These are phyloP conservation scores for Herpetomonas muscarum DNA, from an alignment of 208 protist genomes.

Conservation along the genomic window DNA sequence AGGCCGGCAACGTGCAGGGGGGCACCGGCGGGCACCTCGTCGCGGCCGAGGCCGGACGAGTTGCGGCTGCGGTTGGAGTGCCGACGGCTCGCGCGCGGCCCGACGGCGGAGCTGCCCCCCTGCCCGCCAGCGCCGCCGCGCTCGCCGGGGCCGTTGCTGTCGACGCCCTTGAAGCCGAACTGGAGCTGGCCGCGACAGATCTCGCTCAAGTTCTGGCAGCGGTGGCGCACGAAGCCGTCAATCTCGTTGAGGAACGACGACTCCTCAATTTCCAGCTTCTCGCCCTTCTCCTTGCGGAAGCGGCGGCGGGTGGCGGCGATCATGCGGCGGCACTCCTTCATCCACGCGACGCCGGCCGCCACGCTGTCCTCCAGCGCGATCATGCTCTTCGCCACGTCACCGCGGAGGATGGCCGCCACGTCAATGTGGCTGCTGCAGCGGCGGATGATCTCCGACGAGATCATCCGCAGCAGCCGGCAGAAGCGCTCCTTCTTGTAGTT, in stretches of 20 bases:
- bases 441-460: constrained; percentile 96
- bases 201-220: constrained; percentile 95
- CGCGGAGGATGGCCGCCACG: constrained; percentile 92
- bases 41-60: constrained; percentile 20
- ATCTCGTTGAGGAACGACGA: constrained; percentile 95
- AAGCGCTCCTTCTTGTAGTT: constrained; percentile 96
- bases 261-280: constrained; percentile 92
- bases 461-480: constrained; percentile 89
- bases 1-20: constrained; percentile 67
- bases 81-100: constrained; percentile 9
- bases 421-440: constrained; percentile 93
- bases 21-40: constrained; percentile 22
- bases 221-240: constrained; percentile 96
- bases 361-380: constrained; percentile 90
- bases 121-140: constrained; percentile 16
- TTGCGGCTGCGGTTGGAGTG: constrained; percentile 19
- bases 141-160: constrained; percentile 8
- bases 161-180: constrained; percentile 88
- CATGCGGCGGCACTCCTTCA: constrained; percentile 85
- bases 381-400: constrained; percentile 91
- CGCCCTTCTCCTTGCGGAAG: constrained; percentile 75
- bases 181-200: constrained; percentile 97
- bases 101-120: constrained; percentile 6
- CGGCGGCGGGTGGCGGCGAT: constrained; percentile 72
- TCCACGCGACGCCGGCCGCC: constrained; percentile 90